Evolutionary conservation across 306 rosid genomes (phyloP).

Genomic region (Cucurbita maxima): DNA sequence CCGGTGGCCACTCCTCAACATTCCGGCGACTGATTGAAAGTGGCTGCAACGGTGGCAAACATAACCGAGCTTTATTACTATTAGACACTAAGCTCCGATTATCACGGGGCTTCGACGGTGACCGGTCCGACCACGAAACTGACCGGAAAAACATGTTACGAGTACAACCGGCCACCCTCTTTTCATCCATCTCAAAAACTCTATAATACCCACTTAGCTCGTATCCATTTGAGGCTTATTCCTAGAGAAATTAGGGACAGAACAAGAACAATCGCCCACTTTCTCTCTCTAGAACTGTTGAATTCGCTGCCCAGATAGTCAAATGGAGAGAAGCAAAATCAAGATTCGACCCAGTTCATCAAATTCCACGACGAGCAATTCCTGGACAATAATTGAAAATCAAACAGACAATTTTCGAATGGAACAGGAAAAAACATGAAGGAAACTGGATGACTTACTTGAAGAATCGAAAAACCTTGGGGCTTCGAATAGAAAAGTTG

Average conservation of each 20-base stretch:
- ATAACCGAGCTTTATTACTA: slow-evolving; percentile 38
- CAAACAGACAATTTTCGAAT: not conserved
- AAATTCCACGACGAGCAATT: slow-evolving; percentile 9
- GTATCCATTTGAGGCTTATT: slow-evolving; percentile 28
- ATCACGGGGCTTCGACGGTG: slow-evolving; percentile 33
- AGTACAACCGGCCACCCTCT: slow-evolving; percentile 19
- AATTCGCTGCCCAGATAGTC: slow-evolving; percentile 11
- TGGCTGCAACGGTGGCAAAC: slow-evolving; percentile 73
- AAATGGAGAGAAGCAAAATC: slow-evolving; percentile 21
- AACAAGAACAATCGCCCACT: not conserved
- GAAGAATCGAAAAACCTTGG: slow-evolving; percentile 1
- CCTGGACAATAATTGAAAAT: not conserved
- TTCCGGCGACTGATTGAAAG: slow-evolving; percentile 42
- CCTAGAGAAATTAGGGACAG: slow-evolving; percentile 15
- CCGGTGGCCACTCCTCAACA: slow-evolving; percentile 68
- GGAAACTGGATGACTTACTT: slow-evolving; percentile 22
- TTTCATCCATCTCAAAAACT: slow-evolving; percentile 28
- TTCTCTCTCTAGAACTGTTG: slow-evolving; percentile 6
- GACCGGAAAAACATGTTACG: slow-evolving; percentile 46
- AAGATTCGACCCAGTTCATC: slow-evolving; percentile 31
- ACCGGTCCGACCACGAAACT: slow-evolving; percentile 67
- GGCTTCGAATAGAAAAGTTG: slow-evolving; percentile 1
- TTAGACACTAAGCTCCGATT: slow-evolving; percentile 27
- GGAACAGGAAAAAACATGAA: not conserved
- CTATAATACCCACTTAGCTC: slow-evolving; percentile 8